Evolutionary conservation across 2,329 filamentous ascomycete species (phyloP).

Genomic region (Triangularia verruculosa): DNA sequence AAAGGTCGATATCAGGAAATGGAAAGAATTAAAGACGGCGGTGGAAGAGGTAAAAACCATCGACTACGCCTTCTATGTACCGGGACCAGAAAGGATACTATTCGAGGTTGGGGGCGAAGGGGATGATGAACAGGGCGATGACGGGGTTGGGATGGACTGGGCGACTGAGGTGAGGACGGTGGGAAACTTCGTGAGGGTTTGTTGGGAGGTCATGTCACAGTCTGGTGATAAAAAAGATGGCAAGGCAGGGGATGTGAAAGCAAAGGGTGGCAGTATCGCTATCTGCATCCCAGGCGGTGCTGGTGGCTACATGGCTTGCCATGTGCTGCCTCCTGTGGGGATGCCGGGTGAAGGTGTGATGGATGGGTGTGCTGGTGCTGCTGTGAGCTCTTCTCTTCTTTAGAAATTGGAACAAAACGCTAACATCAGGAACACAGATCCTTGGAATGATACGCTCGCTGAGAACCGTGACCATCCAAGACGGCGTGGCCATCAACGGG

Average conservation of each 20-base stretch:
- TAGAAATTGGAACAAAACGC: constrained; percentile 33
- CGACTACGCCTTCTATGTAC: background rate
- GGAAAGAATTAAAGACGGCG: background rate
- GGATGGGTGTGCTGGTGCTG: background rate
- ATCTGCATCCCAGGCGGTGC: background rate
- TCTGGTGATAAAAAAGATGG: background rate
- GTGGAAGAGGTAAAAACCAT: background rate
- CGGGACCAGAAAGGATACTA: background rate
- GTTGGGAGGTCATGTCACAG: background rate
- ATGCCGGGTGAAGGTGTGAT: background rate
- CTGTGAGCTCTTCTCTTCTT: constrained; percentile 18
- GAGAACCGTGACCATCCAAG: constrained; percentile 26
- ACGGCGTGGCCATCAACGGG: constrained; percentile 38
- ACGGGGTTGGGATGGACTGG: background rate
- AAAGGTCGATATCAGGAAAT: background rate
- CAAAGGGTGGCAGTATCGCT: background rate
- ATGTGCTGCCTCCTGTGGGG: background rate
- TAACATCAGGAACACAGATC: constrained; percentile 20
- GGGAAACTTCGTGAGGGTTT: background rate
- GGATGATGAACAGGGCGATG: background rate
- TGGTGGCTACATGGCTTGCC: background rate
- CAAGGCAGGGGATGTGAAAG: background rate
- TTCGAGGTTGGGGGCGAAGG: background rate
- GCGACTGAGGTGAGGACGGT: background rate
- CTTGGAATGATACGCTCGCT: constrained; percentile 34